Conservation (phyloP, 441 rosid genomes). For the Hura crepitans region DNA sequence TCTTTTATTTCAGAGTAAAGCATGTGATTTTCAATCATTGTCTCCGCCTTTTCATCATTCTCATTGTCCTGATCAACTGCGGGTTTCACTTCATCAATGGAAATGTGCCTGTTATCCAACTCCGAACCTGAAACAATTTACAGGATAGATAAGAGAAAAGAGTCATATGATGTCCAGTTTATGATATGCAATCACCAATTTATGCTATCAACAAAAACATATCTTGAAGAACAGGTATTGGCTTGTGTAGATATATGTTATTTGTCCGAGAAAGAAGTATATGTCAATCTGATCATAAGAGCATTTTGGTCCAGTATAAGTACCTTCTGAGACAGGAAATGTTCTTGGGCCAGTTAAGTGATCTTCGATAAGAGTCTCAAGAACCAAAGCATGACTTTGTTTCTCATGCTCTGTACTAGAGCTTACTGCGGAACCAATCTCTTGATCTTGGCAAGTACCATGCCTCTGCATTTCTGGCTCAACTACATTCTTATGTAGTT, state of each 20-base stretch:
- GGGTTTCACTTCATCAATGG: slow-evolving; percentile 10
- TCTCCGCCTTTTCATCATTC: slow-evolving; percentile 19
- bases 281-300: no score
- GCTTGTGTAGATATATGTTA: neutral
- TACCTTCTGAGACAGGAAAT: slow-evolving; percentile 35
- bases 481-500: slow-evolving; percentile 19
- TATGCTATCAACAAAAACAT: neutral
- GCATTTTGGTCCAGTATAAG: neutral
- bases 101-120: slow-evolving; percentile 10
- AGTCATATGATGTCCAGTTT: neutral
- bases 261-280: no score
- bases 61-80: slow-evolving; percentile 10
- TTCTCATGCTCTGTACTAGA: slow-evolving; percentile 15
- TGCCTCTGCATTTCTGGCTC: slow-evolving; percentile 21
- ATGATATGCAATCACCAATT: neutral
- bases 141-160: neutral
- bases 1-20: slow-evolving; percentile 21
- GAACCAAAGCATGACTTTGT: slow-evolving; percentile 29
- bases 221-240: neutral
- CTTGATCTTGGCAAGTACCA: slow-evolving; percentile 25
- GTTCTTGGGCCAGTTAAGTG: slow-evolving; percentile 16
- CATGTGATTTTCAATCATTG: slow-evolving; percentile 14
- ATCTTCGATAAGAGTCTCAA: slow-evolving; percentile 20
- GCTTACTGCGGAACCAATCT: slow-evolving; percentile 22
- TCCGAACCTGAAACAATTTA: slow-evolving; percentile 32